These are phyloP conservation scores for Didymellaceae sp. DNA, from an alignment of 2,329 filamentous ascomycete species.

Conservation along the genomic window DNA sequence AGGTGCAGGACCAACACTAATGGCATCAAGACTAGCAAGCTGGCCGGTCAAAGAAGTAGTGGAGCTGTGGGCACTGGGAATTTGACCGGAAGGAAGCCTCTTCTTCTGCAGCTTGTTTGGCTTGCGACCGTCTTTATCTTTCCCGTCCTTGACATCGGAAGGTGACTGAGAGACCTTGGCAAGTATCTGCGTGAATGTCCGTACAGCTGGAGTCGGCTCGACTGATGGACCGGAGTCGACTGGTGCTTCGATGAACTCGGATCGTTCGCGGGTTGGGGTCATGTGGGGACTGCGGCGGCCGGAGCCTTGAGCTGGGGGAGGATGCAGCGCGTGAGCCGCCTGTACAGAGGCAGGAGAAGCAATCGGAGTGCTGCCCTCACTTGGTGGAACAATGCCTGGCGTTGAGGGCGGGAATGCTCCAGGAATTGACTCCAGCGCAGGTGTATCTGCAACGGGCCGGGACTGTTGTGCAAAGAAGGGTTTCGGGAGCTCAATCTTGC, in stretches of 20 bases:
- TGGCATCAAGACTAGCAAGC: conserved; percentile 25
- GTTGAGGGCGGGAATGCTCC: conserved; percentile 68
- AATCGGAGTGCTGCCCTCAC: conserved; percentile 46
- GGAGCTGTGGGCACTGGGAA: conserved; percentile 90
- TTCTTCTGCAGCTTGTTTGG: conserved; percentile 95
- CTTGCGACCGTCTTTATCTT: conserved; percentile 58
- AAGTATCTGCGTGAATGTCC: conserved; percentile 49
- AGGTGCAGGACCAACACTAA: conserved; percentile 19
- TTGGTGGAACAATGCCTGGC: conserved; percentile 51
- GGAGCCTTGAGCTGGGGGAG: conserved; percentile 24
- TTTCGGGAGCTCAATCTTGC: conserved; percentile 36
- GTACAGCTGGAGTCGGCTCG: conserved; percentile 37
- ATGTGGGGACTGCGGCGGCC: conserved; percentile 31
- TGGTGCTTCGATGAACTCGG: conserved; percentile 43
- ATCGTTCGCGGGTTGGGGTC: conserved; percentile 41
- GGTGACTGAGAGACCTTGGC: conserved; percentile 55
- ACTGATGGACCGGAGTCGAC: conserved; percentile 33
- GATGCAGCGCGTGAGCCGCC: conserved; percentile 28
- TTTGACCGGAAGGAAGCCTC: conserved; percentile 71
- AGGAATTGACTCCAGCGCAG: conserved; percentile 48
- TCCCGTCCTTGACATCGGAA: conserved; percentile 68
- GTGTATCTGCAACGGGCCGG: conserved; percentile 37
- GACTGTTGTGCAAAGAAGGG: conserved; percentile 28
- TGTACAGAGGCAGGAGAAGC: conserved; percentile 19
- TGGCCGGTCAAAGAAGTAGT: conserved; percentile 71